These are phyloP conservation scores for Alternaria sp. DNA, from an alignment of 2,329 filamentous ascomycete species.

Conservation along the genomic window DNA sequence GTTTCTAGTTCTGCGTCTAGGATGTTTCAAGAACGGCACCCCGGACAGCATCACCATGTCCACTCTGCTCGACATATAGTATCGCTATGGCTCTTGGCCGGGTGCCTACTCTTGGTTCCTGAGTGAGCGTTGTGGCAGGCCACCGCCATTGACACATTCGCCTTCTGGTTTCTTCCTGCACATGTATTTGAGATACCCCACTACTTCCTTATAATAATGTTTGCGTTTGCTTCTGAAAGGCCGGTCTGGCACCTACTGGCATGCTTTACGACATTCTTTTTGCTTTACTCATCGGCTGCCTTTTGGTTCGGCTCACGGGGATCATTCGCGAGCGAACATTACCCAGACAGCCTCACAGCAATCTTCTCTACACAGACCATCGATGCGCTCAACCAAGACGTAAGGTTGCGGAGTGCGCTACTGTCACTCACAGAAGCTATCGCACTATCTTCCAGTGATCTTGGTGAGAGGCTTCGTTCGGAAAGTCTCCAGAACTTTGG, in stretches of 20 bases:
- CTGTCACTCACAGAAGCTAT: conserved; percentile 29
- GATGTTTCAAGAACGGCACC: conserved; percentile 28
- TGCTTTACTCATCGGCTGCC: conserved; percentile 22
- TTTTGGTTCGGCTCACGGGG: conserved; percentile 23
- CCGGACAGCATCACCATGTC: conserved; percentile 2
- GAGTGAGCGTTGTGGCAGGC: conserved; percentile 13
- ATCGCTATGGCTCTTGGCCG: background rate
- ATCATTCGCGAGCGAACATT: background rate
- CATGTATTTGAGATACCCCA: conserved; percentile 9
- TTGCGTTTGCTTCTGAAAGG: conserved; percentile 29
- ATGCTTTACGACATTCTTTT: conserved; percentile 14
- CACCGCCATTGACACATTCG: conserved; percentile 6
- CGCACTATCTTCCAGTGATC: conserved; percentile 24
- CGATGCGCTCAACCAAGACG: conserved; percentile 32
- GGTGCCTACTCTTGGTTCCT: background rate
- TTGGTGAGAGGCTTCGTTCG: conserved; percentile 22
- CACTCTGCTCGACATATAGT: conserved; percentile 16
- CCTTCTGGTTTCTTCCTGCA: conserved; percentile 3
- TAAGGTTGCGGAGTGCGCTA: conserved; percentile 26
- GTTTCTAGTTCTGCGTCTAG: conserved; percentile 27
- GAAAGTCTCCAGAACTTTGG: conserved; percentile 24
- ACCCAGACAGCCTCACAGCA: conserved; percentile 7
- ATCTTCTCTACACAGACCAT: conserved; percentile 31
- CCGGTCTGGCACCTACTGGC: conserved; percentile 34
- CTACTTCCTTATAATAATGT: conserved; percentile 32